Conservation (phyloP, 805 yeast genomes). For the Spathaspora arborariae region DNA sequence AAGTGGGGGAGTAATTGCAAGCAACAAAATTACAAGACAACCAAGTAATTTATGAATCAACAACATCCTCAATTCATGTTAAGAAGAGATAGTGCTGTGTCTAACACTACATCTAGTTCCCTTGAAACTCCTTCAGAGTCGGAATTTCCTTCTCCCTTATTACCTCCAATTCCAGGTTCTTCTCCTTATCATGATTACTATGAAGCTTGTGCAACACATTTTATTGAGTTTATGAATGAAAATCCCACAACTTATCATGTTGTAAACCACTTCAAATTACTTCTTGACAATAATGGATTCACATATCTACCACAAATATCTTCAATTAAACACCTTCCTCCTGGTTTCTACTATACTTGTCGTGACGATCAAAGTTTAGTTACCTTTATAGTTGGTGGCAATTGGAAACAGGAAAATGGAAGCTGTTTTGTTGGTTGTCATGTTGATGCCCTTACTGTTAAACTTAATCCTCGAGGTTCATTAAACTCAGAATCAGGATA, state of each 20-base stretch:
- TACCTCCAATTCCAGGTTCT: background rate
- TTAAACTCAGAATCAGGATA: slow-evolving; percentile 29
- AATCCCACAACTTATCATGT: slow-evolving; percentile 43
- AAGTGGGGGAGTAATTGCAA: background rate
- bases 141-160: slow-evolving; percentile 1
- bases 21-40: no score
- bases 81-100: background rate
- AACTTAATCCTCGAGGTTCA: slow-evolving; percentile 25
- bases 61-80: background rate
- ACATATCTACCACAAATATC: slow-evolving; percentile 21
- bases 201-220: slow-evolving; percentile 8
- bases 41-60: background rate
- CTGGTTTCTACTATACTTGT: slow-evolving; percentile 25
- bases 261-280: slow-evolving; percentile 18
- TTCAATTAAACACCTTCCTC: slow-evolving; percentile 9
- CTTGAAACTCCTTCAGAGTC: slow-evolving; percentile 1
- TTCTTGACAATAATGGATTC: slow-evolving; percentile 27
- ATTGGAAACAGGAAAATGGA: slow-evolving; percentile 50
- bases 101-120: background rate
- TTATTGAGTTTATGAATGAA: slow-evolving; percentile 13
- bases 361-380: slow-evolving; percentile 31
- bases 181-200: slow-evolving; percentile 2
- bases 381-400: slow-evolving; percentile 36
- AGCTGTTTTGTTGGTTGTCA: slow-evolving; percentile 65
- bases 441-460: slow-evolving; percentile 35